Base-by-base conservation (phyloP, 805 yeast species). In the Metschnikowia orientalis region DNA sequence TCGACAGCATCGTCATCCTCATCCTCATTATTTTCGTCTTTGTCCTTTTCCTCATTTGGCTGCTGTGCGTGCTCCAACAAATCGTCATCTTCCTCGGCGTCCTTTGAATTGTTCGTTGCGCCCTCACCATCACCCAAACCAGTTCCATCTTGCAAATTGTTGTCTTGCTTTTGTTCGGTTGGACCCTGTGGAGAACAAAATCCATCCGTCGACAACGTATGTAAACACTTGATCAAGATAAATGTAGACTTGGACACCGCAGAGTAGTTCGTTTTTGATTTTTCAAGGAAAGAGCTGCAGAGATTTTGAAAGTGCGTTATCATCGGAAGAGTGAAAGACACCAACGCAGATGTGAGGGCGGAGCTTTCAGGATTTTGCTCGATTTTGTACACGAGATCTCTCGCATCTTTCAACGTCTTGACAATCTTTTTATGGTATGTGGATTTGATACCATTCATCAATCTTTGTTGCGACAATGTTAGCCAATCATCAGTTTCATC, bases 111-210 rank as follows among this genome's bases (percentile, higher is more conserved):
- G 48, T 83, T 81, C 16, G 77, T 70, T 2, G 83, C 95, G 43
- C 96, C 97, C 35, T 71, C 79, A 15, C 97, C 98, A 49, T 90
- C 92, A 21, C 98, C 98, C 13, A 85, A 63, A 6, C 95, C 95
- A 6, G 95, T 85, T 28, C 97, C 97, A 26, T 85, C 92, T 25
- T 82, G 81, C 38, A 81, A 54, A 33, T 82, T 71, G 29, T 71
- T 71, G 30, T 73, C 69, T 11, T 75, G 75, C 40, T 75, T 77
- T 36, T 79, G 75, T 35, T 79, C 81, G 10, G 72, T 50, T 5
- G 83, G 82, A 12, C 86, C 79, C 50, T 84, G 83, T 8, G 98
- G 98, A 2, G 94, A 75, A 53, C 98, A 92, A 72, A 88, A 89
- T 0, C 98, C 98, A 34, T 81, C 74, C 9, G 75, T 75, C 1